phyloP scores from a whole-genome alignment of 139 green algal species.

The Protoeuglena noctilucae region DNA sequence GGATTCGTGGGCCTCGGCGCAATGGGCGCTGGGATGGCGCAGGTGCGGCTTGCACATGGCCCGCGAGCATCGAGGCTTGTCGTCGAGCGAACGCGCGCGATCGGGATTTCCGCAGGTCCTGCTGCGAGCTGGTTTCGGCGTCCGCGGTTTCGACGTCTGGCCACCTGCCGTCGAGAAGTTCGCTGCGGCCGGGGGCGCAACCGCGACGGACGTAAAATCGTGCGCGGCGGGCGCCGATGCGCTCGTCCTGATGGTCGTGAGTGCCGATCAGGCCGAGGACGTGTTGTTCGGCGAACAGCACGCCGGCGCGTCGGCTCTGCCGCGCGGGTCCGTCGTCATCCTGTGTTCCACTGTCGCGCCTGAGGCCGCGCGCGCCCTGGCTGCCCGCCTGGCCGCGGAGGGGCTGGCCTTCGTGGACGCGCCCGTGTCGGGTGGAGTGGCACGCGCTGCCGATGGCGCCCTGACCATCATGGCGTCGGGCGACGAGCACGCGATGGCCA shows the following conservation, averaged over 20 bases:
- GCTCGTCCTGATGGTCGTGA: constrained; percentile 19
- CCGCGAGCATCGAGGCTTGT: no score
- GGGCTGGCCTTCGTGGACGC: constrained; percentile 16
- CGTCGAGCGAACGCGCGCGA: no score
- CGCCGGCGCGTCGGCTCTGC: neutral
- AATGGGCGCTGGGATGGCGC: constrained; percentile 24
- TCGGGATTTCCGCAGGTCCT: no score
- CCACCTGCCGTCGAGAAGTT: neutral
- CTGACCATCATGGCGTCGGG: constrained; percentile 6
- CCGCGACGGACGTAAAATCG: neutral
- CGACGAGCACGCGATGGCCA: neutral
- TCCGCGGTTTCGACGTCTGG: constrained; percentile 21
- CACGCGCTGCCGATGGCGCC: neutral
- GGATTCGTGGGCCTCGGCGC: constrained; percentile 22
- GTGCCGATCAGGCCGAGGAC: constrained; percentile 9
- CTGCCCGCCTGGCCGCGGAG: neutral
- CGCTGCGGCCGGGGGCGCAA: neutral
- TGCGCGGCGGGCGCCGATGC: constrained; percentile 7
- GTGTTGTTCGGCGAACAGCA: constrained; percentile 12
- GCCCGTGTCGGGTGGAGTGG: constrained; percentile 15
- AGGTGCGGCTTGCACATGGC: neutral
- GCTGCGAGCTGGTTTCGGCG: constrained; percentile 22
- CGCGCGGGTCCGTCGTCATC: constrained; percentile 7
- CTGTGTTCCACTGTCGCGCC: constrained; percentile 20
- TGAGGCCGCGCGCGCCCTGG: constrained; percentile 10